A percentile compares a stretch with the other conserved stretches of the same genome.
phyloP scores from a whole-genome alignment of 306 rosid genomes.

The Trifolium fragiferum region DNA sequence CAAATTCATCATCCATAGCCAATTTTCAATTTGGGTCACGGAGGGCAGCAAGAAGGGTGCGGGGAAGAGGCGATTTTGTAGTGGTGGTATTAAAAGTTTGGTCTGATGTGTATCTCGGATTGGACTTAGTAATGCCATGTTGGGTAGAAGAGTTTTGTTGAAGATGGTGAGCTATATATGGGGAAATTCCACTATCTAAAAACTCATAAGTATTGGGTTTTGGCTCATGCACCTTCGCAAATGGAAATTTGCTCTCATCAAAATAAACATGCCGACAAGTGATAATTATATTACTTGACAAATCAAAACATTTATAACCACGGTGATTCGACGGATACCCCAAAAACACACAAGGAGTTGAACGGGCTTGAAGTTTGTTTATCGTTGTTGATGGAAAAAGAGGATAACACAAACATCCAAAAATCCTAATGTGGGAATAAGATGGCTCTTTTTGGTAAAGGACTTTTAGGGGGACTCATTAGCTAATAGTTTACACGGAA shows the following conservation, averaged over 20 bases:
- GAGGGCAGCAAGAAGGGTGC: too few species aligned
- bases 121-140: too few species aligned
- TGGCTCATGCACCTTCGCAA: conserved; percentile 3
- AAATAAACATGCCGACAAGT: background rate
- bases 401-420: background rate
- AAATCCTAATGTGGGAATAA: background rate
- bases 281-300: background rate
- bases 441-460: background rate
- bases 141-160: background rate
- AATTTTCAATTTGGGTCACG: too few species aligned
- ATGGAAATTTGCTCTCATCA: background rate
- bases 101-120: too few species aligned
- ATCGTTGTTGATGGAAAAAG: background rate
- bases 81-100: too few species aligned
- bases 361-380: background rate
- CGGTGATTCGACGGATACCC: background rate
- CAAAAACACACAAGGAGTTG: background rate
- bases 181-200: background rate
- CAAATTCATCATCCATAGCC: too few species aligned
- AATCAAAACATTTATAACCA: background rate
- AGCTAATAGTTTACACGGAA: background rate
- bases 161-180: background rate
- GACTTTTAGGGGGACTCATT: background rate
- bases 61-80: too few species aligned
- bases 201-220: background rate